Percentiles rank a stretch among this genome's conserved stretches.
phyloP scores from a whole-genome alignment of 2,329 filamentous ascomycete genomes.

The Mycosphaerella sp. region DNA sequence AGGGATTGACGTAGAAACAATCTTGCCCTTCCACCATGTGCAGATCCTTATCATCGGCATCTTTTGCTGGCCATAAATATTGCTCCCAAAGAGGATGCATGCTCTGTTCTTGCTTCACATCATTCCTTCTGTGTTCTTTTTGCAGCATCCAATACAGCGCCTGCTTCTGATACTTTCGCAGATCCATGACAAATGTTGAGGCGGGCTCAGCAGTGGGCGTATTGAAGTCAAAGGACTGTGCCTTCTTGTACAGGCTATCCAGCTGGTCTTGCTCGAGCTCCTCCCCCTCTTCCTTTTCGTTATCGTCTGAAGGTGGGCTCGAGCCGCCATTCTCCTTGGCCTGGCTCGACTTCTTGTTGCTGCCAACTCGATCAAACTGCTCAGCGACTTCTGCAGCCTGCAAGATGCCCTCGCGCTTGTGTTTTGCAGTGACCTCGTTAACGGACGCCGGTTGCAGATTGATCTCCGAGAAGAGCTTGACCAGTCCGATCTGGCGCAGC shows the following conservation, averaged over 20 bases:
- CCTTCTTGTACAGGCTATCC: slow-evolving; percentile 88
- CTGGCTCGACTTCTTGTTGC: slow-evolving; percentile 38
- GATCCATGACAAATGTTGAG: slow-evolving; percentile 69
- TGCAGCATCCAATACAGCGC: slow-evolving; percentile 93
- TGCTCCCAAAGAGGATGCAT: slow-evolving; percentile 99
- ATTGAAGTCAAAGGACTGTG: slow-evolving; percentile 91
- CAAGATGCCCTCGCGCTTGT: slow-evolving; percentile 76
- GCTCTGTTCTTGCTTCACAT: slow-evolving; percentile 61
- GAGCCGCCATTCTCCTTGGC: slow-evolving; percentile 40
- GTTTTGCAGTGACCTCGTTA: slow-evolving; percentile 68
- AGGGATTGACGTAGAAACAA: slow-evolving; percentile 92
- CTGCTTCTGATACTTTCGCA: slow-evolving; percentile 93
- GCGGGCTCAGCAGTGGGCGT: slow-evolving; percentile 82
- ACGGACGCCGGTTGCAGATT: slow-evolving; percentile 67
- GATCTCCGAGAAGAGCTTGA: slow-evolving; percentile 84
- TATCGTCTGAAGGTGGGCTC: slow-evolving; percentile 55
- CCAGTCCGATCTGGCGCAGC: slow-evolving; percentile 76
- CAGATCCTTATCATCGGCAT: slow-evolving; percentile 74
- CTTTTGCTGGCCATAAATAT: slow-evolving; percentile 80
- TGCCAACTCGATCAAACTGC: slow-evolving; percentile 55
- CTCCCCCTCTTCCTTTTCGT: slow-evolving; percentile 63
- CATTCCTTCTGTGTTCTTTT: slow-evolving; percentile 77
- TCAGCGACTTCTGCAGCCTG: slow-evolving; percentile 85
- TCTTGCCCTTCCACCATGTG: slow-evolving; percentile 58
- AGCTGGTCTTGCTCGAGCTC: slow-evolving; percentile 95